Conservation (phyloP, 1,284 basidiomycete genomes). For the Trametes sp. region DNA sequence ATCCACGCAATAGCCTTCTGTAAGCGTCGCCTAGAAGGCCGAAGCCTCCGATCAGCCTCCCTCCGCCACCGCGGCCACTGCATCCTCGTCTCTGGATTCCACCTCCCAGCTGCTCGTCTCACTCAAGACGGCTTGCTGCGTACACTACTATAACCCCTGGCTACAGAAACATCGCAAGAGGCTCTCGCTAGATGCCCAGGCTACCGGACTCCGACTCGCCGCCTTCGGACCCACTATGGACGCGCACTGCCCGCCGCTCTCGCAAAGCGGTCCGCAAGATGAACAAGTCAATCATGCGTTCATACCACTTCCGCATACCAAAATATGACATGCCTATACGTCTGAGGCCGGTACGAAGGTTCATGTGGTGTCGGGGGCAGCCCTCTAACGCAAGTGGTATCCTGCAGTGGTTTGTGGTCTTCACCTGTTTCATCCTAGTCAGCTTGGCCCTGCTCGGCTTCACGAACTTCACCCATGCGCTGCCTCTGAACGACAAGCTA, state of each 20-base stretch:
- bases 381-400: slow-evolving; percentile 11
- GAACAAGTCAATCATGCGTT: slow-evolving; percentile 63
- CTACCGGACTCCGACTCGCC: slow-evolving; percentile 24
- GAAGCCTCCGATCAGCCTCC: slow-evolving; percentile 4
- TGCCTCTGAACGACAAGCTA: slow-evolving; percentile 85
- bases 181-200: slow-evolving; percentile 20
- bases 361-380: slow-evolving; percentile 8
- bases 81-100: not conserved
- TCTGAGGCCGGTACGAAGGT: slow-evolving; percentile 66
- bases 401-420: slow-evolving; percentile 74
- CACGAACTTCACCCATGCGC: slow-evolving; percentile 66
- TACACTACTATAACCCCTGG: not conserved
- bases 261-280: slow-evolving; percentile 45
- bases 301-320: slow-evolving; percentile 61
- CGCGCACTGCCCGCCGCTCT: slow-evolving; percentile 32
- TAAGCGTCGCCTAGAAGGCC: not conserved
- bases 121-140: not conserved
- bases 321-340: slow-evolving; percentile 76
- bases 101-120: not conserved
- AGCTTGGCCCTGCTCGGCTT: slow-evolving; percentile 76
- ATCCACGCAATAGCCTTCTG: not conserved
- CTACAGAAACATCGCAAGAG: not conserved
- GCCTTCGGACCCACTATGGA: slow-evolving; percentile 35
- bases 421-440: slow-evolving; percentile 71
- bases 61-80: slow-evolving; percentile 9